A percentile compares a stretch with the other conserved stretches of the same genome.
Conservation (phyloP, 176 grass and related monocot species). For the Thinopyrum elongatum region DNA sequence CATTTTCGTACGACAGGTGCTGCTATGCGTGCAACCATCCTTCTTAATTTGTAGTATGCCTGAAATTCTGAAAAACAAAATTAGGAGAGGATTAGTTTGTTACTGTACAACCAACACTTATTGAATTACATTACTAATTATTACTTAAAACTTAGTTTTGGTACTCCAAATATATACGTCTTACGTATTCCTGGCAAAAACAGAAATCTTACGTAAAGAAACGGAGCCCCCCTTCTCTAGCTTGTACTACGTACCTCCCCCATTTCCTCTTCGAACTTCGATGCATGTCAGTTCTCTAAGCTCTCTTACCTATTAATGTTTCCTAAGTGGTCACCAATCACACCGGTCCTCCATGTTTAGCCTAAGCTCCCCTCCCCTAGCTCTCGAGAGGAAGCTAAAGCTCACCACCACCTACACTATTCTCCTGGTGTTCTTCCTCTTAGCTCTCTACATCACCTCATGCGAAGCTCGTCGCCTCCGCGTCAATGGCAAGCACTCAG, state of each 20-base stretch:
- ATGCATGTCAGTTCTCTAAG: neutral
- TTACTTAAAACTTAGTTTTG: too few relatives aligned
- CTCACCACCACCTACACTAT: conserved; percentile 26
- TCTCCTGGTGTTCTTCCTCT: conserved; percentile 39
- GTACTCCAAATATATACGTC: too few relatives aligned
- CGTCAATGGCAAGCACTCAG: conserved; percentile 21
- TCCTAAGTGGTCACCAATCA: conserved; percentile 23
- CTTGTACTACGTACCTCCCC: neutral
- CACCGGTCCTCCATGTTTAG: conserved; percentile 34
- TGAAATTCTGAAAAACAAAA: neutral
- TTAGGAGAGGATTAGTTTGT: neutral
- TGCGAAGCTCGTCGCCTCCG: conserved; percentile 50
- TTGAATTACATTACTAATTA: too few relatives aligned
- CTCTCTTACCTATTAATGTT: conserved; percentile 12
- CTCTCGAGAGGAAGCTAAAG: conserved; percentile 31
- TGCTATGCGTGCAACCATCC: conserved; percentile 17
- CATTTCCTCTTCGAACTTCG: neutral
- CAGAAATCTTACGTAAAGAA: neutral
- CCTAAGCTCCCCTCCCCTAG: conserved; percentile 13
- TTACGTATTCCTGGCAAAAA: neutral
- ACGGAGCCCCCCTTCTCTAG: neutral
- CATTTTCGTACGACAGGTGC: conserved; percentile 11
- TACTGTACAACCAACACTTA: neutral
- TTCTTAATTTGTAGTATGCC: neutral
- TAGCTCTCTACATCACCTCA: conserved; percentile 29